These are phyloP conservation scores for Colletotrichum limetticola DNA, from an alignment of 2,329 filamentous ascomycete genomes.

Conservation along the genomic window DNA sequence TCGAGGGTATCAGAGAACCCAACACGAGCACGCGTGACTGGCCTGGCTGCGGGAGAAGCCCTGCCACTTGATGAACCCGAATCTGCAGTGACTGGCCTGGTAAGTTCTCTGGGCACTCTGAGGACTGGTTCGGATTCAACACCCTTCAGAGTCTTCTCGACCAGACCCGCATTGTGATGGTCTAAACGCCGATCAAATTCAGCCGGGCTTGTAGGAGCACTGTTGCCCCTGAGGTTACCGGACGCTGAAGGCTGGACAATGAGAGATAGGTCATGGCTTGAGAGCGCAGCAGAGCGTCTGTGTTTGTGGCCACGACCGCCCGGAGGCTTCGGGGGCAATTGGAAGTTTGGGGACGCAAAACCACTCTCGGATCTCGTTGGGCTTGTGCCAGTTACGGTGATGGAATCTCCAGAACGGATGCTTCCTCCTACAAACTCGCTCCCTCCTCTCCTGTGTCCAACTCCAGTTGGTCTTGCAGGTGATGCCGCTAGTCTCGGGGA, in stretches of 20 bases:
- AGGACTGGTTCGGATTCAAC: slow-evolving; percentile 30
- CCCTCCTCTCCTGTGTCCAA: slow-evolving; percentile 82
- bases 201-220: slow-evolving; percentile 72
- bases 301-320: slow-evolving; percentile 79
- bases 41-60: slow-evolving; percentile 45
- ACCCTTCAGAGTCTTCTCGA: slow-evolving; percentile 33
- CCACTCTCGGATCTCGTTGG: slow-evolving; percentile 73
- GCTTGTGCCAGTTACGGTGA: slow-evolving; percentile 74
- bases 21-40: slow-evolving; percentile 70
- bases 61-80: slow-evolving; percentile 31
- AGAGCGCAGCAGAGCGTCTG: slow-evolving; percentile 84
- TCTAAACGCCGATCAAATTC: slow-evolving; percentile 47
- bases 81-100: slow-evolving; percentile 31
- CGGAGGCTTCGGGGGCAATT: slow-evolving; percentile 57
- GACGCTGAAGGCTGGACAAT: slow-evolving; percentile 71
- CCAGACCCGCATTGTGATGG: slow-evolving; percentile 3
- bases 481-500: slow-evolving; percentile 63
- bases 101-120: slow-evolving; percentile 33
- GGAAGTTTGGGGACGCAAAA: slow-evolving; percentile 66
- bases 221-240: slow-evolving; percentile 65
- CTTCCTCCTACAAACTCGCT: slow-evolving; percentile 90
- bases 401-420: slow-evolving; percentile 65
- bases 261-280: slow-evolving; percentile 80
- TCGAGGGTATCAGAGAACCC: slow-evolving; percentile 88
- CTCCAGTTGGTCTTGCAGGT: slow-evolving; percentile 68